phyloP scores from a whole-genome alignment of 129 eudicot genomes.

The Flaveria trinervia region DNA sequence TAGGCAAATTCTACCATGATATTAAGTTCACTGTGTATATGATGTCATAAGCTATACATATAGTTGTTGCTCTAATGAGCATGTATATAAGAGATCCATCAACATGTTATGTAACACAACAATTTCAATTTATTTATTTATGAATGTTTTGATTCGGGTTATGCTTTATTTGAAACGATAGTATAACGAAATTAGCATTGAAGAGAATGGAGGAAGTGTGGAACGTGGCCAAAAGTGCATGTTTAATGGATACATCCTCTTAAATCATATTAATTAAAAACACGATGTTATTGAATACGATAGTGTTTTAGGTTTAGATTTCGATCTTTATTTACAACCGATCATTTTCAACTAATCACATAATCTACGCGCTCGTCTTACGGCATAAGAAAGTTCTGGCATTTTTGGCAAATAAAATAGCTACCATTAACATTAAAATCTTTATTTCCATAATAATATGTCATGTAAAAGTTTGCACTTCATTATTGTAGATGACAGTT shows the following conservation, averaged over 20 bases:
- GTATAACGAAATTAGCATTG: not conserved
- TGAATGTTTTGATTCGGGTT: not conserved
- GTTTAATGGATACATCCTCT: not conserved
- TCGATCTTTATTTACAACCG: not conserved
- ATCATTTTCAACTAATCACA: no score
- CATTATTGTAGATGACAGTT: slow-evolving; percentile 32
- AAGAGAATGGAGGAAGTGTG: not conserved
- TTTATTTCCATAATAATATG: slow-evolving; percentile 28
- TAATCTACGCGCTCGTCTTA: not conserved
- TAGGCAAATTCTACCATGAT: not conserved
- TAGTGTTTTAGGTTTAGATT: not conserved
- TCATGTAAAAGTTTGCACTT: slow-evolving; percentile 12
- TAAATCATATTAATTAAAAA: not conserved
- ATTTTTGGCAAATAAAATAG: slow-evolving; percentile 13
- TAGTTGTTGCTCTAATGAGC: not conserved
- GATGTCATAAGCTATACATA: not conserved
- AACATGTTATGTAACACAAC: not conserved
- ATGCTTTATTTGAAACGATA: no score
- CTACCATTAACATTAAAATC: slow-evolving; percentile 15
- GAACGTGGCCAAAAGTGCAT: not conserved
- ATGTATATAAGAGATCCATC: not conserved
- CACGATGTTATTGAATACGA: not conserved
- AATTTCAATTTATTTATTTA: no score
- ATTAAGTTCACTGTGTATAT: not conserved
- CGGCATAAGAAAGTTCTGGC: not conserved